Base-by-base conservation (phyloP, 192 early-diverging fungal species). In the Coemansia sp. region DNA sequence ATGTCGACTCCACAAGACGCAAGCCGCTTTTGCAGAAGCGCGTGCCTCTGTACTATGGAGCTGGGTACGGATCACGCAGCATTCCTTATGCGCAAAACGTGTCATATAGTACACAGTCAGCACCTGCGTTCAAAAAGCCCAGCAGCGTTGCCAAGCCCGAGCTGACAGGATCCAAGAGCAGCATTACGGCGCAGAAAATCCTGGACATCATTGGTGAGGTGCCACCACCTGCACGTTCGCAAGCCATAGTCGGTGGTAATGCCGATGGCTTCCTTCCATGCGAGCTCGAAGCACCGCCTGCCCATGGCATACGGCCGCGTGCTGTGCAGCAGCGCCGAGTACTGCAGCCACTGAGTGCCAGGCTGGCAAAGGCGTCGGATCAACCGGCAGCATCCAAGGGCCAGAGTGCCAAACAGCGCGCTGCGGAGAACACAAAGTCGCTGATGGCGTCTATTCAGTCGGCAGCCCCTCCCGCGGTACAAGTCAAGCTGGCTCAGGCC, bases 171-270 rank as follows among this genome's bases (percentile, higher is more conserved):
- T 36, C 20, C 22, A 49, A 44, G 38, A 55, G 64, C 54, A 74
- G 64, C 46, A 67, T 56, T 32, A 74, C 71, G 0, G 71, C 71
- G 4, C 63, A 60, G 27, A 67, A 53, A 37, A 67, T 74, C 30
- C 47, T 74, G 26, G 64, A 67, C 22, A 74, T 74, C 25, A 74
- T 74, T 5, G 49, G 64, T 40, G 71, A 67, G 20, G 55, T 59
- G 11, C 59, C 46, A 17, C 46, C 71, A 5, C 71, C 71, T 0
- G 46, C 51, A 9, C 60, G 71, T 15, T 52, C 64, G 23, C 64
- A 62, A 24, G 39, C 40, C n/a, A n/a, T n/a, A n/a, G n/a, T n/a
- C n/a, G n/a, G n/a, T n/a, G n/a, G n/a, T n/a, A n/a, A n/a, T n/a
- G n/a, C n/a, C n/a, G n/a, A n/a, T n/a, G n/a, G n/a, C n/a, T n/a